phyloP scores from a whole-genome alignment of 2,329 filamentous ascomycete species.

The Ophiostoma sp. region DNA sequence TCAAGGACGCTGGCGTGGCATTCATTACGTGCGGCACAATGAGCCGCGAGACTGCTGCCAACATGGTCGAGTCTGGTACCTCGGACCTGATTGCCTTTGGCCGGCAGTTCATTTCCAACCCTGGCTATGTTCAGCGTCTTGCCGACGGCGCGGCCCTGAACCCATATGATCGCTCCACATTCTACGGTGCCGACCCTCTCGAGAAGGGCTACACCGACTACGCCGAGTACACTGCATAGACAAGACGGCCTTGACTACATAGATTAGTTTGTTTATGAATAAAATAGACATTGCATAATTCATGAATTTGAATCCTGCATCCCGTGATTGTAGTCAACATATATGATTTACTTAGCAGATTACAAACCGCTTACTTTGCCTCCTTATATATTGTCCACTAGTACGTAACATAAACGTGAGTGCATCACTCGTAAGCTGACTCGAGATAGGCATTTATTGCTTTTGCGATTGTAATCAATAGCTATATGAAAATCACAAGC shows the following conservation, averaged over 20 bases:
- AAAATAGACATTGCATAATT: no score
- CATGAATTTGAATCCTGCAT: no score
- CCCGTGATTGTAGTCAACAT: no score
- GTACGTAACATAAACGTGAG: no score
- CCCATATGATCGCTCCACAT: conserved; percentile 36
- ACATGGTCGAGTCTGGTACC: conserved; percentile 28
- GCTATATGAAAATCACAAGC: neutral
- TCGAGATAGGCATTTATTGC: no score
- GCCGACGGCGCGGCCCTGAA: conserved; percentile 36
- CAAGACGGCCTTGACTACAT: neutral
- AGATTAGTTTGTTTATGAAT: neutral
- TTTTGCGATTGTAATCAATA: no score
- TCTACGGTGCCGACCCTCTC: conserved; percentile 36
- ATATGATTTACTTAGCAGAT: no score
- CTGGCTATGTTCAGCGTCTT: conserved; percentile 40
- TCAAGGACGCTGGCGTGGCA: conserved; percentile 46
- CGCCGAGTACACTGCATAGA: conserved; percentile 28
- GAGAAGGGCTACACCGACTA: conserved; percentile 39
- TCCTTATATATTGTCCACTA: no score
- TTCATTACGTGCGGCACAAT: conserved; percentile 33
- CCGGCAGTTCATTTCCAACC: conserved; percentile 41
- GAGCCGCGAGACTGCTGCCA: conserved; percentile 28
- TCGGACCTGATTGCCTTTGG: conserved; percentile 37
- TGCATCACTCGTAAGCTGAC: no score
- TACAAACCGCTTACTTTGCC: no score